Base-by-base conservation (phyloP, 441 rosid genomes). In the Pelargonium myrrhifolium region DNA sequence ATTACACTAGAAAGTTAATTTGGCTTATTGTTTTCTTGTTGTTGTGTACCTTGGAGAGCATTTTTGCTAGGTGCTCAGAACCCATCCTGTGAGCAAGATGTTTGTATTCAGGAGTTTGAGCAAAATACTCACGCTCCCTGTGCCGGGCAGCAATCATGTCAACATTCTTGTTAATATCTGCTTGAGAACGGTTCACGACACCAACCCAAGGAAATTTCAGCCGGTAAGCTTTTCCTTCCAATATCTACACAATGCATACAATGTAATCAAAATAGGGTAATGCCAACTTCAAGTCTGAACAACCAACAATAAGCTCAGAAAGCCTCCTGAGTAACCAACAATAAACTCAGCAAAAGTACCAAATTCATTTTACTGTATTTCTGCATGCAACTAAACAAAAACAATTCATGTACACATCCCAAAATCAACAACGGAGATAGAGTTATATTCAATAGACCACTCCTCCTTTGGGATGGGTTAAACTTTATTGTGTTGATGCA, bases 191-290 rank as follows among this genome's bases (percentile, higher is more conserved):
- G 82, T 93, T 93, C 75, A 93, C 99, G 68, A 91, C 88, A 74
- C 99, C 99, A 20, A 91, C 99, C 99, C 99, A 94, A 58, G 97
- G 99, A 88, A 89, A 97, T 72, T 91, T 97, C 76, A 91, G 82
- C 73, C 97, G 87, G 69, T 94, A 92, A 9, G 96, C 68, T 79
- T 93, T 81, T 72, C 99, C 99, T 83, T 93, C 99, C 43, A 93
- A 85, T 82, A 93, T 96, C 98, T 91, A 31, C 15, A 64, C 12
- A 67, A 53, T 56, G 72, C 64, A 72, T 68, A 55, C 45, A 67
- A 79, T 65, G 71, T 20, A 45, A 14, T 45, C 31, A 28, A 28
- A 28, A 28, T 28, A 28, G 3, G 31, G 31, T 28, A 28, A 28
- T 28, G 31, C 31, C 31, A 28, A 28, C 31, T 28, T 28, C 31